Evolutionary conservation across 495 filamentous ascomycete genomes (phyloP).

Genomic region (Eremomyces bilateralis): DNA sequence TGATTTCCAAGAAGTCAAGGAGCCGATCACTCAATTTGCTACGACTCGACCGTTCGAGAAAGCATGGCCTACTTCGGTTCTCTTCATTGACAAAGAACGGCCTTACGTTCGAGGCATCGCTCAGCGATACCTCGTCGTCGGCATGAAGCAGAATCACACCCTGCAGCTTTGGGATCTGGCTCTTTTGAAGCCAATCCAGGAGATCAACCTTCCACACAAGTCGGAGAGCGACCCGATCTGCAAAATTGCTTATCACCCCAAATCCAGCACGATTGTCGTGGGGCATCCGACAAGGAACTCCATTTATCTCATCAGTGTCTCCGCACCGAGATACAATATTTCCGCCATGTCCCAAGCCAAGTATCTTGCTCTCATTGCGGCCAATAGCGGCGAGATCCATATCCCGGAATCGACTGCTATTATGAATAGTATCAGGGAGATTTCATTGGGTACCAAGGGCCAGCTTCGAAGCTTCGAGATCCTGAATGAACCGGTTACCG

Average conservation of each 20-base stretch:
- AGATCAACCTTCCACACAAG: constrained; percentile 87
- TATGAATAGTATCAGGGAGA: constrained; percentile 84
- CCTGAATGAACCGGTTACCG: constrained; percentile 34
- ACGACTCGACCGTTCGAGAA: constrained; percentile 65
- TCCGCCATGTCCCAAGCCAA: constrained; percentile 60
- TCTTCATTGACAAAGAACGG: constrained; percentile 85
- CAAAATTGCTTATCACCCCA: constrained; percentile 80
- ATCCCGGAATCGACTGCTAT: constrained; percentile 85
- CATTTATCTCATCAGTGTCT: constrained; percentile 89
- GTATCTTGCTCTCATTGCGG: constrained; percentile 53
- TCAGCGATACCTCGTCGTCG: constrained; percentile 82
- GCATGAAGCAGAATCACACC: constrained; percentile 97
- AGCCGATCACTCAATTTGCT: constrained; percentile 54
- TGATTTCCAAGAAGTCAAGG: constrained; percentile 40
- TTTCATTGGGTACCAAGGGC: constrained; percentile 75
- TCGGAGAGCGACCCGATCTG: constrained; percentile 94
- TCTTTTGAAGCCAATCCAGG: constrained; percentile 82
- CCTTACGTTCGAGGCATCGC: constrained; percentile 73
- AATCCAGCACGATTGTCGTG: constrained; percentile 75
- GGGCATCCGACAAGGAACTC: constrained; percentile 94
- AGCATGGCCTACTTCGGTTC: constrained; percentile 84
- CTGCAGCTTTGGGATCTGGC: constrained; percentile 98
- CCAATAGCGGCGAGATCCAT: constrained; percentile 50
- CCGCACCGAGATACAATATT: constrained; percentile 75
- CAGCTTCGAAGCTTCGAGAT: constrained; percentile 77